Evolutionary conservation across 2,329 filamentous ascomycete species (phyloP).

Genomic region (Helotiales sp.): DNA sequence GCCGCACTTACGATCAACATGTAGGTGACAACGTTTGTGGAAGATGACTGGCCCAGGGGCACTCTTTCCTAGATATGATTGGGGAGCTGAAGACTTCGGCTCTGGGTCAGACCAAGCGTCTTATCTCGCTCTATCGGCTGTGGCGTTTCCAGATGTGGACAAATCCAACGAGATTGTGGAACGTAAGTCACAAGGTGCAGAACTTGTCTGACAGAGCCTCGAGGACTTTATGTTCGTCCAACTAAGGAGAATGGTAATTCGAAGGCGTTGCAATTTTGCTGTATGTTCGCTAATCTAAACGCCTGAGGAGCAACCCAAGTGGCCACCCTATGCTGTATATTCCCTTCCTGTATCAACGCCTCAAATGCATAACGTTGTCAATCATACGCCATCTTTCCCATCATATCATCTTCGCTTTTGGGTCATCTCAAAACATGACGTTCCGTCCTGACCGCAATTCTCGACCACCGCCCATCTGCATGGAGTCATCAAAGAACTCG

Average conservation of each 20-base stretch:
- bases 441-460: slow-evolving; percentile 5
- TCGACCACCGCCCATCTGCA: slow-evolving; percentile 1
- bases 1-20: not conserved
- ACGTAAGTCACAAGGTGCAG: too few relatives aligned
- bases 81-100: too few relatives aligned
- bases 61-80: too few relatives aligned
- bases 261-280: not conserved
- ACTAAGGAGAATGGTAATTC: too few relatives aligned
- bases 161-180: not conserved
- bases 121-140: not conserved
- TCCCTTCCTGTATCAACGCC: slow-evolving; percentile 2
- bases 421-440: not conserved
- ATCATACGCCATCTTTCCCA: not conserved
- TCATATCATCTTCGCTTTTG: not conserved
- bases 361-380: slow-evolving; percentile 8
- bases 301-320: not conserved
- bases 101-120: not conserved
- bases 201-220: too few relatives aligned
- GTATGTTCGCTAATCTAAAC: slow-evolving; percentile 7
- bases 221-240: too few relatives aligned
- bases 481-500: slow-evolving; percentile 11
- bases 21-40: not conserved
- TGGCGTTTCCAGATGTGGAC: not conserved
- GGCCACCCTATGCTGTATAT: not conserved
- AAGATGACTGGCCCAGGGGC: not conserved